These are phyloP conservation scores for Seiridium cupressi DNA, from an alignment of 2,329 filamentous ascomycete genomes.

Conservation along the genomic window DNA sequence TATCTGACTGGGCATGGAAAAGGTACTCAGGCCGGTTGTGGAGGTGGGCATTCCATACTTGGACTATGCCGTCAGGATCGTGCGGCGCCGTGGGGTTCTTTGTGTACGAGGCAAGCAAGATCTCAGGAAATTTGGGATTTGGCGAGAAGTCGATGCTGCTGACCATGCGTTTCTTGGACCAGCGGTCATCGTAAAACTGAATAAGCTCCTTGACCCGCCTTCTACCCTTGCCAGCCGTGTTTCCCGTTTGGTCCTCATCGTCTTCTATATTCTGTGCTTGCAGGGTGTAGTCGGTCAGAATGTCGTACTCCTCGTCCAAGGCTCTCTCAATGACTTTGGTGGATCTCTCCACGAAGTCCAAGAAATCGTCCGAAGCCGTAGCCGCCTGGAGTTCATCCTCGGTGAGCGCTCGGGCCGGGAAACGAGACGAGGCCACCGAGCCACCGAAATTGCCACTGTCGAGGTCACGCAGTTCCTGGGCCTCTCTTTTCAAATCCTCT, in stretches of 20 bases:
- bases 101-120: constrained; percentile 91
- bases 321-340: constrained; percentile 97
- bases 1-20: constrained; percentile 94
- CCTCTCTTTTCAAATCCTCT: constrained; percentile 73
- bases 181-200: constrained; percentile 92
- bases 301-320: constrained; percentile 93
- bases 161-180: constrained; percentile 97
- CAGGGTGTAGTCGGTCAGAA: constrained; percentile 89
- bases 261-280: constrained; percentile 74
- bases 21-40: constrained; percentile 94
- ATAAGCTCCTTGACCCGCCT: constrained; percentile 81
- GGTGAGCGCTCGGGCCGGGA: constrained; percentile 76
- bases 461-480: constrained; percentile 54
- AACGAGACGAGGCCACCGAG: constrained; percentile 50
- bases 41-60: constrained; percentile 96
- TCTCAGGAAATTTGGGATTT: constrained; percentile 91
- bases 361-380: constrained; percentile 87
- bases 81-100: constrained; percentile 95
- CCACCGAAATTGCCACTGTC: constrained; percentile 48
- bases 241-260: constrained; percentile 75
- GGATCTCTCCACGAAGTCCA: constrained; percentile 91
- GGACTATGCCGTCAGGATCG: constrained; percentile 88
- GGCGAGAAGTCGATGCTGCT: constrained; percentile 94
- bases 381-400: constrained; percentile 87
- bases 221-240: constrained; percentile 67